A percentile compares a stretch with the other conserved stretches of the same genome.
Conservation (phyloP, 331 rosid genomes). For the Malus hybrid region DNA sequence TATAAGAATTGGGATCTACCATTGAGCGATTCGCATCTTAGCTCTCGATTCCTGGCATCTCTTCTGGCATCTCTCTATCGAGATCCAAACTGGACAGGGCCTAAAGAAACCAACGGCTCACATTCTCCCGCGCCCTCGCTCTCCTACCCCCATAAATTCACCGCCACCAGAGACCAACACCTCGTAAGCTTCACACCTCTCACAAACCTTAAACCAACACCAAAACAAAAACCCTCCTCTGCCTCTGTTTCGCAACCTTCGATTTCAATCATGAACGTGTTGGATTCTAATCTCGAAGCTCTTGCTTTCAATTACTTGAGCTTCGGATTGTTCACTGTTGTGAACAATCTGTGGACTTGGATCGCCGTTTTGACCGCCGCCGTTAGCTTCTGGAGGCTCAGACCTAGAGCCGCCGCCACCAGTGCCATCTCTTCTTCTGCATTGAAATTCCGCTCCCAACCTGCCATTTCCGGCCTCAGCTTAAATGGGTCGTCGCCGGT, state of each 20-base stretch:
- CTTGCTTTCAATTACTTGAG: conserved; percentile 38
- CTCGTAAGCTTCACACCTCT: not conserved
- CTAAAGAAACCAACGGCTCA: not conserved
- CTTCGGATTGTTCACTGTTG: conserved; percentile 33
- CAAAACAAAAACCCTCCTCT: not conserved
- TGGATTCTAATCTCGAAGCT: conserved; percentile 59
- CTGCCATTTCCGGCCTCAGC: not conserved
- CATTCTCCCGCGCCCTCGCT: conserved; percentile 2
- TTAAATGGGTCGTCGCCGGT: not conserved
- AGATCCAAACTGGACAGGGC: conserved; percentile 16
- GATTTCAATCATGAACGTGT: conserved; percentile 13
- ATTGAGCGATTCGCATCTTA: conserved; percentile 38
- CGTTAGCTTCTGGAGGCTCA: conserved; percentile 42
- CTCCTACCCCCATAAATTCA: conserved; percentile 17
- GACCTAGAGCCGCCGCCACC: conserved; percentile 4
- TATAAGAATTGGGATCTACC: conserved; percentile 28
- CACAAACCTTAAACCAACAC: not conserved
- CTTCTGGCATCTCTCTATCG: conserved; percentile 35
- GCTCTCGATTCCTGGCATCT: conserved; percentile 56
- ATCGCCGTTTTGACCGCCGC: conserved; percentile 67
- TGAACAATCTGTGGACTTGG: conserved; percentile 59
- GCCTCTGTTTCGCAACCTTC: not conserved
- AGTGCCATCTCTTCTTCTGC: not conserved
- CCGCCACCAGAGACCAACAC: not conserved
- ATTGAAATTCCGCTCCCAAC: not conserved